A percentile compares a stretch with the other conserved stretches of the same genome.
Evolutionary conservation across 192 early-diverging fungal species (phyloP).

Genomic region (Umbelopsis sp.): DNA sequence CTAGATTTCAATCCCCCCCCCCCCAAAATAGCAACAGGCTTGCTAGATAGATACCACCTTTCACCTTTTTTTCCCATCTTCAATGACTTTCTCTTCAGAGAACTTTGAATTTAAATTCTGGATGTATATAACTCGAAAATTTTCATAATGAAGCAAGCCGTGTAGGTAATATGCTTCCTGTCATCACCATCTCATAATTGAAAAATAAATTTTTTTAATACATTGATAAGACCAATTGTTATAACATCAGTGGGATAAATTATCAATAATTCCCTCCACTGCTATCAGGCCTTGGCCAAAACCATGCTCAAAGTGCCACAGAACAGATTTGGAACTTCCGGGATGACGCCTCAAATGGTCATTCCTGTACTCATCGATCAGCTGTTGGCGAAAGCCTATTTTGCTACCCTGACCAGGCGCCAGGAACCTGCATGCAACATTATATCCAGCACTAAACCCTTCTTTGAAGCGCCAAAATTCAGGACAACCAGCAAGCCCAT

Average conservation of each 20-base stretch:
- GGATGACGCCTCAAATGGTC: constrained; percentile 18
- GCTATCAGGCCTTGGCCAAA: constrained; percentile 19
- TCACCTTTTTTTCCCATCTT: too few relatives aligned
- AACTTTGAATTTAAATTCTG: not conserved
- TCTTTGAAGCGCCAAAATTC: constrained; percentile 18
- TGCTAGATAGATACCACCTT: constrained; percentile 17
- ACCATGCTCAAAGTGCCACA: constrained; percentile 25
- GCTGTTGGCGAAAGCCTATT: constrained; percentile 21
- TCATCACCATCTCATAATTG: too few relatives aligned
- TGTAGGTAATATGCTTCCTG: too few relatives aligned
- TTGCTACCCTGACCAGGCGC: constrained; percentile 7
- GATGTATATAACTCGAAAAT: constrained; percentile 2
- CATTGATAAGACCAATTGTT: too few relatives aligned
- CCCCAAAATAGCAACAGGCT: constrained; percentile 9
- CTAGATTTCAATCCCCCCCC: not conserved
- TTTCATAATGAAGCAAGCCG: too few relatives aligned
- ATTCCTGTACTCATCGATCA: constrained; percentile 10
- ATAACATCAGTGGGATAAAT: too few relatives aligned
- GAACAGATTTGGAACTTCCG: constrained; percentile 19
- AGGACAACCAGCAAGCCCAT: not conserved
- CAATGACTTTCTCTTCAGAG: not conserved
- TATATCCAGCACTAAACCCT: constrained; percentile 12
- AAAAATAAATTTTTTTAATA: too few relatives aligned
- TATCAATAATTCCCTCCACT: not conserved
- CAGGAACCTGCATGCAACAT: constrained; percentile 12